Evolutionary conservation across 345 rosid genomes (phyloP).

Genomic region (Linum lewisii): DNA sequence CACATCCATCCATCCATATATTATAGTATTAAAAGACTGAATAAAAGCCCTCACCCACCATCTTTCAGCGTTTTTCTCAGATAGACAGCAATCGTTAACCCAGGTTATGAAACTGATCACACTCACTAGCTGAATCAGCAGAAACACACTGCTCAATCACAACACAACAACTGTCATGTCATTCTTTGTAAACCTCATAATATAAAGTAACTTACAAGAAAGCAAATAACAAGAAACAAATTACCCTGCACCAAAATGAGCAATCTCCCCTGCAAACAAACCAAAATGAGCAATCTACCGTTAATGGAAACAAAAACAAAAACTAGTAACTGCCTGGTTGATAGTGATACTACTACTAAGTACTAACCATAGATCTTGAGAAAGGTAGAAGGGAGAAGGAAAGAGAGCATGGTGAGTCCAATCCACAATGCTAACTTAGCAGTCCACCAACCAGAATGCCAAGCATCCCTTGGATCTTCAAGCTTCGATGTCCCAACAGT

Average conservation of each 20-base stretch:
- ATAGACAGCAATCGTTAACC: constrained; percentile 63
- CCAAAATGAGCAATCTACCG: constrained; percentile 8
- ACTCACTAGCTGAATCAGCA: constrained; percentile 80
- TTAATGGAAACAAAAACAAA: not conserved
- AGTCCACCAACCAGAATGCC: constrained; percentile 99
- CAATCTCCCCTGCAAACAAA: constrained; percentile 72
- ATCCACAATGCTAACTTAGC: constrained; percentile 58
- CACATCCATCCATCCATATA: too few relatives aligned
- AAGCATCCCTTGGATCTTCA: constrained; percentile 47
- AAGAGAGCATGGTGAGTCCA: constrained; percentile 48
- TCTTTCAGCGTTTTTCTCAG: constrained; percentile 55
- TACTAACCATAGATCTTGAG: constrained; percentile 71
- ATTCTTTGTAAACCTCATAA: too few relatives aligned
- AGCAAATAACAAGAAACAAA: not conserved
- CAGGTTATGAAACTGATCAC: constrained; percentile 86
- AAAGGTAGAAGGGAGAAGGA: constrained; percentile 59
- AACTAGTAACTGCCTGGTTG: not conserved
- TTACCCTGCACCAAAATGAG: constrained; percentile 99
- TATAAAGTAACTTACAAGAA: too few relatives aligned
- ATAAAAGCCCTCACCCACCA: constrained; percentile 34
- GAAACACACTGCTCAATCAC: constrained; percentile 65
- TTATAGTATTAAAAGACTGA: too few relatives aligned
- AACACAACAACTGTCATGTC: too few relatives aligned
- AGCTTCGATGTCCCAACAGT: constrained; percentile 59
- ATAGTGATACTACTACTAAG: too few relatives aligned